Evolutionary conservation across 139 green algal species (phyloP).

Genomic region (Tetradesmus lagerheimii): DNA sequence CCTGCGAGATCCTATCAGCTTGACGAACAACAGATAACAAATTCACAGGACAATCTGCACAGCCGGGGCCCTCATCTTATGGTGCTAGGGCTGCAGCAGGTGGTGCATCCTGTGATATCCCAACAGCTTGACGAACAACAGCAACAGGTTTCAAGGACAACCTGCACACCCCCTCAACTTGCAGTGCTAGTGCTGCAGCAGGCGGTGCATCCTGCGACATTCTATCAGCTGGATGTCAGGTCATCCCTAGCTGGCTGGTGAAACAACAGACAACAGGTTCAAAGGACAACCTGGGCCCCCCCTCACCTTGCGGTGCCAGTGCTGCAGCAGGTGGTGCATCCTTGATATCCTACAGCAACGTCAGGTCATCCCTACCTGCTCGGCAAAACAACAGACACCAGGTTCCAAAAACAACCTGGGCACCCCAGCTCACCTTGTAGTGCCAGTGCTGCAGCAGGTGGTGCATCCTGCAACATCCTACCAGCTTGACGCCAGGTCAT

Average conservation of each 20-base stretch:
- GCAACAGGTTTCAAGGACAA: too few species aligned
- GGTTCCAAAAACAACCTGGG: too few species aligned
- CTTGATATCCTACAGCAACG: conserved; percentile 4
- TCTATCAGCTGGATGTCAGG: too few species aligned
- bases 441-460: conserved; percentile 42
- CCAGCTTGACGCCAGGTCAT: too few species aligned
- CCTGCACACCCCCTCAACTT: too few species aligned
- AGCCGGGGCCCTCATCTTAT: conserved; percentile 4
- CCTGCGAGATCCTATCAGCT: not conserved
- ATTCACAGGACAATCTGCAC: too few species aligned
- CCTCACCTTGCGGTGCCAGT: conserved; percentile 16
- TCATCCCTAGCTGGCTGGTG: too few species aligned
- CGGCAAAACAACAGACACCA: too few species aligned
- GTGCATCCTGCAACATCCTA: not conserved
- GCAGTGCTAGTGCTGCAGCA: conserved; percentile 24
- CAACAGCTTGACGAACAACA: too few species aligned
- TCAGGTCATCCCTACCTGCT: not conserved
- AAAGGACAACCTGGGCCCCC: too few species aligned
- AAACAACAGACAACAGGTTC: too few species aligned
- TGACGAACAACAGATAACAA: too few species aligned
- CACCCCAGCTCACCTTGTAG: conserved; percentile 14
- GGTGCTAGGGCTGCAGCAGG: conserved; percentile 27
- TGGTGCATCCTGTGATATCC: not conserved
- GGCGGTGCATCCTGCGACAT: not conserved
- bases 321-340: conserved; percentile 15